A percentile compares a stretch with the other conserved stretches of the same genome.
phyloP scores from a whole-genome alignment of 331 rosid species.

The Cydonia oblonga region DNA sequence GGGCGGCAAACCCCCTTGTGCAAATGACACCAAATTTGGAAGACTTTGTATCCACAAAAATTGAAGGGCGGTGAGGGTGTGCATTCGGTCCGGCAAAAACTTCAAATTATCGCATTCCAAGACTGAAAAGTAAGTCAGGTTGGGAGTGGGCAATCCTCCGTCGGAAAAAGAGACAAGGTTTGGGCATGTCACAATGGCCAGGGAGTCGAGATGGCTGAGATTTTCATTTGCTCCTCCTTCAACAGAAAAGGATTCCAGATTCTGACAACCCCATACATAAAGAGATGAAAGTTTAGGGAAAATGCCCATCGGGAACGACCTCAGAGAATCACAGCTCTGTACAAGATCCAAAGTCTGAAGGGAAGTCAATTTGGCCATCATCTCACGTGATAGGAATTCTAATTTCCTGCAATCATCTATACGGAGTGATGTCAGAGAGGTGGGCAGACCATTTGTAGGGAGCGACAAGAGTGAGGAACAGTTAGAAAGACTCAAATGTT shows the following conservation, averaged over 20 bases:
- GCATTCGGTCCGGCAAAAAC: background rate
- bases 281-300: background rate
- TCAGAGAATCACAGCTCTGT: background rate
- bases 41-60: background rate
- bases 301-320: background rate
- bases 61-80: background rate
- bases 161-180: background rate
- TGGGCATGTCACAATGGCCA: background rate
- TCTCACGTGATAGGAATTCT: background rate
- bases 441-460: background rate
- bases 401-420: background rate
- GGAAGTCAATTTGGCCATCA: background rate
- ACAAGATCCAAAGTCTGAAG: background rate
- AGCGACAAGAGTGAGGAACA: background rate
- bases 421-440: background rate
- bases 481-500: accelerated
- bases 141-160: background rate
- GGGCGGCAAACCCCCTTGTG: background rate
- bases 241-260: background rate
- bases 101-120: background rate
- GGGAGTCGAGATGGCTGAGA: background rate
- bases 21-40: background rate
- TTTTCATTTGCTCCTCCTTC: background rate
- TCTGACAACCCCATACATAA: background rate
- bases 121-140: background rate